Base-by-base conservation (phyloP, 352 stramenopile species). In the Pythium aphanidermatum region DNA sequence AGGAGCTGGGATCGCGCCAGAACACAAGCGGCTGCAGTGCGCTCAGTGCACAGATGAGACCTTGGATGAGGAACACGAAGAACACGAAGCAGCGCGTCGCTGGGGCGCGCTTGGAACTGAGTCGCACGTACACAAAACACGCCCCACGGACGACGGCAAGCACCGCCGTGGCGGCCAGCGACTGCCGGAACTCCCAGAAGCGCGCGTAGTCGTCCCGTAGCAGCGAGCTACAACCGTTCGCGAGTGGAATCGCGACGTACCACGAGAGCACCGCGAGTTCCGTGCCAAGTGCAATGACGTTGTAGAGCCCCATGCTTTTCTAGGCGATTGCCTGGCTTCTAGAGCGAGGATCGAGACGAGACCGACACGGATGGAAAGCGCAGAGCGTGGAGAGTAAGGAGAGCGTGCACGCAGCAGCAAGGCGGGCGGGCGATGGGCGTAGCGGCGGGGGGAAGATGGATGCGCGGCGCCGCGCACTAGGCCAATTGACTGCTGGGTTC, bases 51-150 rank as follows among this genome's bases (percentile, higher is more conserved):
- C 55, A 69, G 2, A 69, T 54, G 9, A 65, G 36, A 23, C 63
- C 62, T 45, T 90, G 67, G 6, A 66, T 30, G 14, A 89, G 72
- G 12, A 83, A 85, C 24, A 89, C 76, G 21, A 84, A 62, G 46
- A 92, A 87, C 19, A 92, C 77, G 49, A 92, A 90, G 49, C 60
- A 69, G 13, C 80, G 77, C 31, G 80, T 89, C 24, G 75, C 78
- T 29, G 79, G 75, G 26, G 74, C 70, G 47, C 58, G 77, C 57
- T 90, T 86, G 58, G 77, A 89, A 34, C 67, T 55, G 16, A 71
- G 60, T 0, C 77, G 74, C 26, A 89, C 78, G 63, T 81, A 82
- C 30, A 74, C 60, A 50, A 92, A 90, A 38, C 86, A 58, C 35
- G 61, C 40, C 41, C 80, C 41, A 14, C 80, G 77, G 19, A 71